phyloP scores from a whole-genome alignment of 345 rosid genomes.

The Dipteronia dyeriana region DNA sequence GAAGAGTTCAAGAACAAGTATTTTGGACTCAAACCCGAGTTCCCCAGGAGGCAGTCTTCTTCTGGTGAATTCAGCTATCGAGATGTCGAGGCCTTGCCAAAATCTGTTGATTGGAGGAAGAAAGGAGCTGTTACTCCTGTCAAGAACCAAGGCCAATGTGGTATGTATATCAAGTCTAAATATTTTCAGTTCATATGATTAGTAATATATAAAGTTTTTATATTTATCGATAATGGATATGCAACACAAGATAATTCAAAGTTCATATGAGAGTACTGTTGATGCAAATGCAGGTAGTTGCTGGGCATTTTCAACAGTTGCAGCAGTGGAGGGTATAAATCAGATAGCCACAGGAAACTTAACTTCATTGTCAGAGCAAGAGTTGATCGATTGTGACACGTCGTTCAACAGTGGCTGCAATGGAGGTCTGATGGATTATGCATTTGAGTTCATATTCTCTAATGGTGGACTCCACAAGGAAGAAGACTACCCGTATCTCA shows the following conservation, averaged over 20 bases:
- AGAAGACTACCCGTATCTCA: constrained; percentile 75
- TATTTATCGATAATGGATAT: neutral
- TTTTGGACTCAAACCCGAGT: constrained; percentile 48
- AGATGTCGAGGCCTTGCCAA: constrained; percentile 49
- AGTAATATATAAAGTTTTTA: no score
- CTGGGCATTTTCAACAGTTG: constrained; percentile 92
- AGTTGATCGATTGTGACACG: constrained; percentile 81
- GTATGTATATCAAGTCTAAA: constrained; percentile 27
- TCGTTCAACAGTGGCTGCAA: constrained; percentile 75
- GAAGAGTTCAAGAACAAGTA: constrained; percentile 74
- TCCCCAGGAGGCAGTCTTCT: constrained; percentile 26
- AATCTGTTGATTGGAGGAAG: constrained; percentile 85
- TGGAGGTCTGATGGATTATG: constrained; percentile 94
- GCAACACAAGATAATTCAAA: no score
- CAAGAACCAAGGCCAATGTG: constrained; percentile 91
- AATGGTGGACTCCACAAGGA: constrained; percentile 79
- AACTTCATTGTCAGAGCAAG: constrained; percentile 79
- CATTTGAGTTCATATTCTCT: constrained; percentile 63
- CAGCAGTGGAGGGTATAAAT: constrained; percentile 87
- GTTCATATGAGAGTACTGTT: no score
- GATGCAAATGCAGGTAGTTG: constrained; percentile 64
- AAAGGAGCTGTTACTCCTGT: constrained; percentile 74
- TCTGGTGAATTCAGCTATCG: constrained; percentile 36
- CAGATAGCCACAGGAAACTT: constrained; percentile 73
- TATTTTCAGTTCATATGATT: neutral